Base-by-base conservation (phyloP, 768 basidiomycete species). In the Phlebiopsis gigantea region DNA sequence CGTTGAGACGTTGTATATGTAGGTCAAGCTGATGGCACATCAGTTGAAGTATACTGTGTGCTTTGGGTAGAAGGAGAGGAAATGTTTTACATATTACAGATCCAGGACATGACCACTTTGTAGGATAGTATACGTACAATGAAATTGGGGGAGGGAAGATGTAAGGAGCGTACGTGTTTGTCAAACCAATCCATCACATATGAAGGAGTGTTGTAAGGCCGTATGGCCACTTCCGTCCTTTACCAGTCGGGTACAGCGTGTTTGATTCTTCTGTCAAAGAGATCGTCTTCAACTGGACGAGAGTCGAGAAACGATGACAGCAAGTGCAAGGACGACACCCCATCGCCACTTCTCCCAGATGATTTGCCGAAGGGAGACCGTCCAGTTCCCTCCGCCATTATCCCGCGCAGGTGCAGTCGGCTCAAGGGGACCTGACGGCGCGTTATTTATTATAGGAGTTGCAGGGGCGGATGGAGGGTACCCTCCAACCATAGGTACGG, bases 321-420 rank as follows among this genome's bases (percentile, higher is more conserved):
- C 90, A 46, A 93, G 69, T 5, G 83, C 87, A 55, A 92, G 85
- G 58, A 93, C 67, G 15, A 87, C 78, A 21, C 89, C 90, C 82
- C 88, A 87, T 58, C 88, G 76, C 90, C 90, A 93, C 66, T 90
- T 90, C 68, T 92, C 88, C 81, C 82, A 88, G 9, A 92, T 66
- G 29, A 90, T 69, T 58, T 81, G 78, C 48, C 85, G 79, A 81
- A 84, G 84, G 2, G 79, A 76, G 2, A 79, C 71, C n/a, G 78
- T 72, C 80, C 83, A 84, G 1, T 86, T 41, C 15, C n/a, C 50
- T n/a, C 31, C 24, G 34, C 15, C 47, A 3, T 10, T 9, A 15
- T 30, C 47, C 26, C 26, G 47, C 15, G 47, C 28, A 15, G 47
- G 47, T 6, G 15, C 47, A 21, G 15, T 48, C 5, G 10, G 26